These are phyloP conservation scores for Penicillium waksmanii DNA, from an alignment of 495 filamentous ascomycete species.

Conservation along the genomic window DNA sequence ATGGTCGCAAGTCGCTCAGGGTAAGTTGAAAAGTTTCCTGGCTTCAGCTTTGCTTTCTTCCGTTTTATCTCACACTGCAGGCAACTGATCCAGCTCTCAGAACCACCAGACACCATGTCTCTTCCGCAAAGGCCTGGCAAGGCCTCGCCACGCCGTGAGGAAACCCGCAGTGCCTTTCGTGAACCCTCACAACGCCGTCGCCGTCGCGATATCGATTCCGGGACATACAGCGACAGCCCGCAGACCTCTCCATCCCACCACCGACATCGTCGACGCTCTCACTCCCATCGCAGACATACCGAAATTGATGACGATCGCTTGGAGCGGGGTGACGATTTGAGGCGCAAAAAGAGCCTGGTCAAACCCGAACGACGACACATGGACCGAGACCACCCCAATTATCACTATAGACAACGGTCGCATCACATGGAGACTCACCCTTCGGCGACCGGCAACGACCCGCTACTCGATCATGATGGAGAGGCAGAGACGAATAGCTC, in stretches of 20 bases:
- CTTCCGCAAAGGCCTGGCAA: conserved; percentile 66
- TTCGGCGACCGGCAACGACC: conserved; percentile 90
- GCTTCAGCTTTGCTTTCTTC: neutral
- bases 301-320: conserved; percentile 47
- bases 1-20: neutral
- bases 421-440: conserved; percentile 82
- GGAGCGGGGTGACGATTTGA: conserved; percentile 34
- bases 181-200: conserved; percentile 73
- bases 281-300: conserved; percentile 35
- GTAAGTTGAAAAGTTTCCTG: neutral
- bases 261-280: conserved; percentile 41
- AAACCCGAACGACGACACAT: conserved; percentile 84
- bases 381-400: conserved; percentile 85
- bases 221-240: conserved; percentile 52
- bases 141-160: conserved; percentile 62
- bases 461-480: conserved; percentile 71
- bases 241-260: conserved; percentile 39
- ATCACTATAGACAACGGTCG: conserved; percentile 83
- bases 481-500: conserved; percentile 61
- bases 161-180: conserved; percentile 59
- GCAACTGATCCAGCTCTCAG: conserved; percentile 1
- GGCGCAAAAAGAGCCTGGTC: conserved; percentile 82
- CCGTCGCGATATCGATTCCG: conserved; percentile 69
- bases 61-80: neutral
- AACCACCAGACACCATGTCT: conserved; percentile 54